phyloP scores from a whole-genome alignment of 306 rosid genomes.

The Malus orientalis region DNA sequence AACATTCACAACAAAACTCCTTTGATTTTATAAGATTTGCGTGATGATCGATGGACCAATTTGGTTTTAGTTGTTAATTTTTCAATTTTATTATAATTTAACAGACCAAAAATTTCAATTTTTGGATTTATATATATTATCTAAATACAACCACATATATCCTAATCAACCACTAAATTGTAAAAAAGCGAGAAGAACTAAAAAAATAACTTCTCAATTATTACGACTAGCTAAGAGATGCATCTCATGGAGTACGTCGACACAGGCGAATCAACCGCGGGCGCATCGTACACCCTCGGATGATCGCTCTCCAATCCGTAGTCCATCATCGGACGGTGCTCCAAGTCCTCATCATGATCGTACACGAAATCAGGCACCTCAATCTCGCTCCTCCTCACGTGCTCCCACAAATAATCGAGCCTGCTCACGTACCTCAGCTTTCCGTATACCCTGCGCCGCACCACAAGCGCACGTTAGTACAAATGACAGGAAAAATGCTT shows the following conservation, averaged over 20 bases:
- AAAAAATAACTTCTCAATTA: not conserved
- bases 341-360: constrained; percentile 92
- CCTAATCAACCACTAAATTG: not conserved
- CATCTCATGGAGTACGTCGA: constrained; percentile 87
- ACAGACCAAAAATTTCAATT: too few species aligned
- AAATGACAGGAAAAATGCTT: not conserved
- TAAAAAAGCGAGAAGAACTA: not conserved
- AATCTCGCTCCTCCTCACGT: constrained; percentile 62
- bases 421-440: constrained; percentile 78
- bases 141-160: not conserved
- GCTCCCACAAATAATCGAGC: constrained; percentile 75
- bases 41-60: too few species aligned
- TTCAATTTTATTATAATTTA: too few species aligned
- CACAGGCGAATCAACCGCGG: constrained; percentile 51
- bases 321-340: constrained; percentile 89
- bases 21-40: too few species aligned
- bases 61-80: too few species aligned
- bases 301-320: constrained; percentile 90
- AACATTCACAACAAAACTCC: too few species aligned
- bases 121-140: too few species aligned
- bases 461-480: constrained; percentile 11
- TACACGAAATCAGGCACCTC: constrained; percentile 71
- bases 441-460: constrained; percentile 56
- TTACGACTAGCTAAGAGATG: constrained; percentile 37
- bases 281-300: constrained; percentile 58